These are phyloP conservation scores for Phalaenopsis aphrodite DNA, from an alignment of 106 monocot genomes.

Conservation along the genomic window DNA sequence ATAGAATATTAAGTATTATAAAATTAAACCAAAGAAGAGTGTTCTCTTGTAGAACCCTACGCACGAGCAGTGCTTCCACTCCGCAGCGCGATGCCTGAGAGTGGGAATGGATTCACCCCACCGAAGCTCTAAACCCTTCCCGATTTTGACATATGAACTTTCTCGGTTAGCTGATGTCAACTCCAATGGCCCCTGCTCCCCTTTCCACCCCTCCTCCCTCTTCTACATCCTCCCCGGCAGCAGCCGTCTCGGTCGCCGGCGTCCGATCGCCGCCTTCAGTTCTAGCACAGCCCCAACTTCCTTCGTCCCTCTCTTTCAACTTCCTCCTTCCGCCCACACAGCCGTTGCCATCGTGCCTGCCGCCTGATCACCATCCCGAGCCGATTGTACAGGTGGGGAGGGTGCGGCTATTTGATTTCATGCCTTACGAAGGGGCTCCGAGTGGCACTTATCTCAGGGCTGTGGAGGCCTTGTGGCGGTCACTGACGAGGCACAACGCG, in stretches of 20 bases:
- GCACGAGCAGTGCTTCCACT: not conserved
- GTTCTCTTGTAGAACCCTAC: not conserved
- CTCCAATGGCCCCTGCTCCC: conserved; percentile 7
- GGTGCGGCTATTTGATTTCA: conserved; percentile 49
- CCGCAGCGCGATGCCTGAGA: not conserved
- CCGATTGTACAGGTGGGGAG: conserved; percentile 19
- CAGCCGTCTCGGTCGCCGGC: conserved; percentile 4
- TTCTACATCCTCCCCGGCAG: conserved; percentile 8
- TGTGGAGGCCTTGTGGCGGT: conserved; percentile 52
- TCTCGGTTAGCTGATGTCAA: conserved; percentile 12
- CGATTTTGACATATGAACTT: conserved; percentile 27
- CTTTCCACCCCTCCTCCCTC: conserved; percentile 5
- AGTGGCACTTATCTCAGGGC: conserved; percentile 29
- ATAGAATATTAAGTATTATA: too few species aligned
- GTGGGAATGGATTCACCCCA: not conserved
- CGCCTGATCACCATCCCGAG: not conserved
- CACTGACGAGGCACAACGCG: conserved; percentile 64
- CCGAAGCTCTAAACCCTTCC: not conserved
- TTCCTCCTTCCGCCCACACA: conserved; percentile 16
- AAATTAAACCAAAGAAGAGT: too few species aligned
- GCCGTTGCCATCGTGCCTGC: not conserved
- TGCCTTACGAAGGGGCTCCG: conserved; percentile 58
- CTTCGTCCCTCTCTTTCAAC: conserved; percentile 20
- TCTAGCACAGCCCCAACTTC: conserved; percentile 10
- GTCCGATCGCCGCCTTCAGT: not conserved